Conservation (phyloP, 768 basidiomycete genomes). For the Russula griseocarnosa region DNA sequence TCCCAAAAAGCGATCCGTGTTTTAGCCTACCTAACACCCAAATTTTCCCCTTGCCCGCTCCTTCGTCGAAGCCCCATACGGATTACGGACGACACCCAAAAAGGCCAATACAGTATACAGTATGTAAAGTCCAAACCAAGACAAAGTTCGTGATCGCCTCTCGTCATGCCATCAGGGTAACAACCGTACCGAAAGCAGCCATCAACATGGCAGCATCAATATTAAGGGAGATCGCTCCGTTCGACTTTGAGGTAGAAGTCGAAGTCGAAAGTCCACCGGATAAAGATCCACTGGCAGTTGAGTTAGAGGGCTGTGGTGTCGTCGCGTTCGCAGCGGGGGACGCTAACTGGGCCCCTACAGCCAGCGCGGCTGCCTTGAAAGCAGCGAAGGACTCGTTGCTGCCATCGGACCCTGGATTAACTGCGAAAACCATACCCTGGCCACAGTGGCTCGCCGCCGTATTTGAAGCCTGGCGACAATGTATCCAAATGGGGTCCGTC, state of each 20-base stretch:
- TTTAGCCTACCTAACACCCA: too few relatives aligned
- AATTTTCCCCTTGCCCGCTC: too few relatives aligned
- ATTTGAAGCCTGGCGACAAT: constrained; percentile 29
- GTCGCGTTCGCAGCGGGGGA: neutral
- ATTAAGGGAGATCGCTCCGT: neutral
- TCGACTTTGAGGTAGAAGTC: neutral
- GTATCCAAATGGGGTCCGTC: constrained; percentile 31
- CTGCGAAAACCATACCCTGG: constrained; percentile 34
- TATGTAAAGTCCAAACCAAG: neutral
- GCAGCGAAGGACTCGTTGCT: constrained; percentile 3
- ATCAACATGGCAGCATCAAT: neutral
- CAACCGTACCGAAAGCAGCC: neutral
- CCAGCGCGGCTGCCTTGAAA: constrained; percentile 18
- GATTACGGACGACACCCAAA: too few relatives aligned
- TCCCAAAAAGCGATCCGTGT: too few relatives aligned
- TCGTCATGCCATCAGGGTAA: neutral
- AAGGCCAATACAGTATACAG: too few relatives aligned
- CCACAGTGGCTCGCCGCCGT: constrained; percentile 26
- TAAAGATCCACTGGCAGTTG: too few relatives aligned
- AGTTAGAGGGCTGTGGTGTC: too few relatives aligned
- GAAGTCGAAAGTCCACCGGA: neutral
- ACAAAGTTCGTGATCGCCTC: neutral
- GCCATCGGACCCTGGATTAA: constrained; percentile 29
- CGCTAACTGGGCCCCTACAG: neutral
- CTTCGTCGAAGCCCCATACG: too few relatives aligned